Percentiles rank a stretch among this genome's conserved stretches.
These are phyloP conservation scores for Teunomyces cretensis DNA, from an alignment of 805 yeast genomes.

Conservation along the genomic window DNA sequence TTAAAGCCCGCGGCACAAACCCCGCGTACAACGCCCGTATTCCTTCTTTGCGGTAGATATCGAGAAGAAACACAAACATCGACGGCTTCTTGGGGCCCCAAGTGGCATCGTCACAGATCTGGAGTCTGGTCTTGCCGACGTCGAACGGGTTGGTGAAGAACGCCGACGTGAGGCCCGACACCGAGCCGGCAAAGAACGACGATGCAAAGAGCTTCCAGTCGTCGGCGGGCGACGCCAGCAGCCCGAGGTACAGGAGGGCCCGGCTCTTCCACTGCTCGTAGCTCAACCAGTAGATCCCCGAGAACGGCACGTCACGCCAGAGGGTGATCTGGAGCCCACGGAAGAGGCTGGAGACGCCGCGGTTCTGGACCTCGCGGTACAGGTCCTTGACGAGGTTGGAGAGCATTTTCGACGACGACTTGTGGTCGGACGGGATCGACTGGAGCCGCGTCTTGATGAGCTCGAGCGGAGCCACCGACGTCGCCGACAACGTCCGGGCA, in stretches of 20 bases:
- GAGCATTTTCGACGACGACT: conserved; percentile 28
- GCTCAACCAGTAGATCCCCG: conserved; percentile 91
- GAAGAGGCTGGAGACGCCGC: conserved; percentile 69
- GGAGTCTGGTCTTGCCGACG: conserved; percentile 93
- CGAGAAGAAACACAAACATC: conserved; percentile 67
- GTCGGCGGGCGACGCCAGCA: conserved; percentile 16
- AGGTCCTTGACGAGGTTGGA: conserved; percentile 55
- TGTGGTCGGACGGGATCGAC: conserved; percentile 65
- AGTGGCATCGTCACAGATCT: conserved; percentile 45
- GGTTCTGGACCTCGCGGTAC: conserved; percentile 44
- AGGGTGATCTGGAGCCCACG: conserved; percentile 84
- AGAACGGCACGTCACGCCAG: conserved; percentile 97
- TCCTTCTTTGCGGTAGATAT: conserved; percentile 74
- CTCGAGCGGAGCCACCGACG: conserved; percentile 85
- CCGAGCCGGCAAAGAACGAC: conserved; percentile 77
- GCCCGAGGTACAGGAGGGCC: conserved; percentile 18
- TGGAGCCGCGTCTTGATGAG: conserved; percentile 85
- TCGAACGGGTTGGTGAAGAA: conserved; percentile 91
- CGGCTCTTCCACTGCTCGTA: conserved; percentile 54
- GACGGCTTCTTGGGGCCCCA: conserved; percentile 20
- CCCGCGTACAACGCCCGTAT: conserved; percentile 84
- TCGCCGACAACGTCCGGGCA: conserved; percentile 81
- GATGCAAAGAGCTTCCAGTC: conserved; percentile 52
- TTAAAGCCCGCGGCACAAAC: conserved; percentile 77
- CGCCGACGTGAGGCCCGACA: conserved; percentile 85